These are phyloP conservation scores for Fusarium lateritium DNA, from an alignment of 2,329 filamentous ascomycete species.

Conservation along the genomic window DNA sequence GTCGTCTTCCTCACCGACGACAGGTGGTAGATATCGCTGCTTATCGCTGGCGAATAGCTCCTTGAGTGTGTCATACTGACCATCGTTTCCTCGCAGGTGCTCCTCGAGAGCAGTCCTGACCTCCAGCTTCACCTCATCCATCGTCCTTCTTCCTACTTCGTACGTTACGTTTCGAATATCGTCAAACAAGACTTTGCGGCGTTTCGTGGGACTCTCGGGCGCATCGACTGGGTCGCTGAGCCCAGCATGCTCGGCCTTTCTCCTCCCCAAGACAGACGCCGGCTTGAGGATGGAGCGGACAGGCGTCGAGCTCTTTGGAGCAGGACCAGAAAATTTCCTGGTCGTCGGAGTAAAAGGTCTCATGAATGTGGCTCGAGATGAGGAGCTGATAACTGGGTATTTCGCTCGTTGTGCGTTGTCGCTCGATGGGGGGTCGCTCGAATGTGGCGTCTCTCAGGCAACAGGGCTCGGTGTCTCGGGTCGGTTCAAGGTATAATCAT, in stretches of 20 bases:
- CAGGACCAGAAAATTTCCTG: conserved; percentile 54
- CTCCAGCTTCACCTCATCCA: conserved; percentile 69
- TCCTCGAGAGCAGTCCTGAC: conserved; percentile 70
- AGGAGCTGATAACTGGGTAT: conserved; percentile 13
- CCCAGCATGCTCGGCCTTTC: conserved; percentile 61
- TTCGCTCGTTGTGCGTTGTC: conserved; percentile 28
- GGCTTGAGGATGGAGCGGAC: conserved; percentile 70
- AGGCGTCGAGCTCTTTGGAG: conserved; percentile 56
- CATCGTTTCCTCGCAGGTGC: conserved; percentile 70
- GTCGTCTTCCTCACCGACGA: conserved; percentile 63
- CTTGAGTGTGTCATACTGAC: conserved; percentile 74
- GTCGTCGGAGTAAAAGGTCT: conserved; percentile 54
- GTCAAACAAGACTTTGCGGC: conserved; percentile 72
- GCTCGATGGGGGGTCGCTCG: conserved; percentile 22
- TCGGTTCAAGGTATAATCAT: conserved; percentile 46
- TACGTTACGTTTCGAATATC: conserved; percentile 70
- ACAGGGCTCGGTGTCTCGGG: conserved; percentile 34
- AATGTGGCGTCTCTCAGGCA: conserved; percentile 48
- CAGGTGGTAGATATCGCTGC: conserved; percentile 56
- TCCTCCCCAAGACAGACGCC: conserved; percentile 60
- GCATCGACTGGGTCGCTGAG: conserved; percentile 58
- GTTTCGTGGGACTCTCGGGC: conserved; percentile 64
- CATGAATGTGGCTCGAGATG: conserved; percentile 40
- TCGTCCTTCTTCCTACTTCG: conserved; percentile 66
- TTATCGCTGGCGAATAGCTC: conserved; percentile 69